These are phyloP conservation scores for Xylogone sp. DNA, from an alignment of 2,329 filamentous ascomycete genomes.

Conservation along the genomic window DNA sequence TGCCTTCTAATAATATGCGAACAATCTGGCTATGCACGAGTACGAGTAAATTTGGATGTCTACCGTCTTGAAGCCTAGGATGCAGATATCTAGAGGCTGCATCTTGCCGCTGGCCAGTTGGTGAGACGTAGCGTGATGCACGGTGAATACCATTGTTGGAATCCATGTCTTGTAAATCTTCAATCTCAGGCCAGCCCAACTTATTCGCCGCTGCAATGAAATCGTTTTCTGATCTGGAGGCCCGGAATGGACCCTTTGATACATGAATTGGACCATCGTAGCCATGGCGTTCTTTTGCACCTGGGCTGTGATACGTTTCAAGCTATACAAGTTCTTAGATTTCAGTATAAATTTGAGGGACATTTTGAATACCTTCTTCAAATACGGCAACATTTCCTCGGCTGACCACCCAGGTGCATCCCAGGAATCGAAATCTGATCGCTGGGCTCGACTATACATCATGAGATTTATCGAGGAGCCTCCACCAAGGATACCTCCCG, in stretches of 20 bases:
- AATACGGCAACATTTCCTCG: conserved; percentile 44
- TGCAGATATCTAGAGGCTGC: conserved; percentile 48
- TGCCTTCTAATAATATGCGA: conserved; percentile 44
- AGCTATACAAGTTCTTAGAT: conserved; percentile 28
- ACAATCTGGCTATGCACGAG: conserved; percentile 50
- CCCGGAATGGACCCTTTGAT: conserved; percentile 42
- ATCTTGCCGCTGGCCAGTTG: conserved; percentile 48
- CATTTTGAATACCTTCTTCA: conserved; percentile 32
- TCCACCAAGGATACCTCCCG: conserved; percentile 39
- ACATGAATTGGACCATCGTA: conserved; percentile 48
- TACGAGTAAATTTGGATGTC: conserved; percentile 52
- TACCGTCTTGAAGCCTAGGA: conserved; percentile 38
- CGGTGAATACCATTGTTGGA: conserved; percentile 25
- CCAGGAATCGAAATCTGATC: conserved; percentile 44
- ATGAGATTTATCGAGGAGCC: conserved; percentile 31
- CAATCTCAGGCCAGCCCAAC: conserved; percentile 43
- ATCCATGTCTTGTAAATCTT: conserved; percentile 46
- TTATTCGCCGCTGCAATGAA: conserved; percentile 42
- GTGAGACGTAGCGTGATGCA: conserved; percentile 39
- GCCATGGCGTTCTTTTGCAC: conserved; percentile 37
- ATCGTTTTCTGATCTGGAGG: conserved; percentile 34
- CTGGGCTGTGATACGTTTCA: conserved; percentile 41
- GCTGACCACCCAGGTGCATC: conserved; percentile 43
- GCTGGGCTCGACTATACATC: conserved; percentile 33
- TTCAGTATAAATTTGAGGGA: not conserved